Base-by-base conservation (phyloP, 148 eudicot species). In the Chenopodium formosanum region DNA sequence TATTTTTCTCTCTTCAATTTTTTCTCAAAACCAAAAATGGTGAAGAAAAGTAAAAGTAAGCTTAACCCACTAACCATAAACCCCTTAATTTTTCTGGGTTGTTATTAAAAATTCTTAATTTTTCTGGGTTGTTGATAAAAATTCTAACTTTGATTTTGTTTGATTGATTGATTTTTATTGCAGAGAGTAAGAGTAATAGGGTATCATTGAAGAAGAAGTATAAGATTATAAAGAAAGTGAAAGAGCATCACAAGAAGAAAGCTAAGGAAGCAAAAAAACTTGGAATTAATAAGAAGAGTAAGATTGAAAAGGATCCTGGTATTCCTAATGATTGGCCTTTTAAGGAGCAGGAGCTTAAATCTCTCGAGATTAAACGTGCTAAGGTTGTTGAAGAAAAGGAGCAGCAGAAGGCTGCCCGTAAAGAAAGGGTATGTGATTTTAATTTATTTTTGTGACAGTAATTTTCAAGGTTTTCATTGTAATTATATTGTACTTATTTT, bases 261-360 rank as follows among this genome's bases (percentile, higher is more conserved):
- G 93, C 95, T 1, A 94, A 96, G 75, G 99, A 94, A 76, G 98
- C 99, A 7, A 96, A 92, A 80, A 96, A 96, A 81, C 85, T 84
- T 13, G 98, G 98, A 5, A 29, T 92, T 1, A 80, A 94, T 44
- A 89, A 88, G 79, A 91, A 80, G 81, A 82, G 81, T 16, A 94
- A 90, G 84, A 91, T 85, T 5, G 98, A 96, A 87, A 94, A 97
- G 80, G 99, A 97, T 74, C 98, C 98, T 23, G 99, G 98, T 0
- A 97, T 92, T 68, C 99, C 99, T 67, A 97, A 94, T 83, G 98
- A 94, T 63, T 94, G 99, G 99, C 99, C 99, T 22, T 94, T 92
- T 73, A 97, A 92, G 92, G 98, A 97, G 73, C 93, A 94, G 80
- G 99, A 92, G 90, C 98, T 97, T 58, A 94, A 91, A 81, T 93